Evolutionary conservation across 1,284 basidiomycete species (phyloP).

Genomic region (Acaromyces ingoldii): DNA sequence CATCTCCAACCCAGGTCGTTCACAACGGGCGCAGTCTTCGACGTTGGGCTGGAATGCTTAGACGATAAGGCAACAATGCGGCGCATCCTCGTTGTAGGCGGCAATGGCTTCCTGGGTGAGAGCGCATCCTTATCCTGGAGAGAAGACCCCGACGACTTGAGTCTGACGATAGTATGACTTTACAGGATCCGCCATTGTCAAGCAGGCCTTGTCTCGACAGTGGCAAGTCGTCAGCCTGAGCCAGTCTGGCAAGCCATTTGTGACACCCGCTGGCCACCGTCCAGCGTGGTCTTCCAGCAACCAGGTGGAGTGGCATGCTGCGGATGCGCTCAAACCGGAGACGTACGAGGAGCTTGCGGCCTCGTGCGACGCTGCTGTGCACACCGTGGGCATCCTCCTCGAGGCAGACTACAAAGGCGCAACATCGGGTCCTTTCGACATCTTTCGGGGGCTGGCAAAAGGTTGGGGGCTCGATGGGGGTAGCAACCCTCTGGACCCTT

Average conservation of each 20-base stretch:
- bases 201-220: slow-evolving; percentile 73
- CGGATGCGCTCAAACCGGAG: slow-evolving; percentile 65
- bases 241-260: slow-evolving; percentile 79
- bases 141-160: background rate
- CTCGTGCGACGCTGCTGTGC: slow-evolving; percentile 71
- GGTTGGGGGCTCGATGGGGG: slow-evolving; percentile 52
- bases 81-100: slow-evolving; percentile 66
- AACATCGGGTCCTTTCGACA: slow-evolving; percentile 49
- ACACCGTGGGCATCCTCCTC: slow-evolving; percentile 88
- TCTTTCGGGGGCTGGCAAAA: slow-evolving; percentile 34
- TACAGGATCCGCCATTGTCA: slow-evolving; percentile 84
- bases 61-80: no score
- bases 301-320: slow-evolving; percentile 39
- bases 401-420: slow-evolving; percentile 72
- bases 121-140: background rate
- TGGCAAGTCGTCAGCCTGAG: slow-evolving; percentile 76
- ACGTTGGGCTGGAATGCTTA: no score
- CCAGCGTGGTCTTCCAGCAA: slow-evolving; percentile 69
- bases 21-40: no score
- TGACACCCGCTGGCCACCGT: slow-evolving; percentile 78
- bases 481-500: slow-evolving; percentile 46
- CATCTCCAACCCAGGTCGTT: no score
- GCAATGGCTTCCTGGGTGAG: slow-evolving; percentile 87
- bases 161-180: background rate
- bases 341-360: slow-evolving; percentile 68